Base-by-base conservation (phyloP, 2,329 filamentous ascomycete species). In the Neurospora crassa region DNA sequence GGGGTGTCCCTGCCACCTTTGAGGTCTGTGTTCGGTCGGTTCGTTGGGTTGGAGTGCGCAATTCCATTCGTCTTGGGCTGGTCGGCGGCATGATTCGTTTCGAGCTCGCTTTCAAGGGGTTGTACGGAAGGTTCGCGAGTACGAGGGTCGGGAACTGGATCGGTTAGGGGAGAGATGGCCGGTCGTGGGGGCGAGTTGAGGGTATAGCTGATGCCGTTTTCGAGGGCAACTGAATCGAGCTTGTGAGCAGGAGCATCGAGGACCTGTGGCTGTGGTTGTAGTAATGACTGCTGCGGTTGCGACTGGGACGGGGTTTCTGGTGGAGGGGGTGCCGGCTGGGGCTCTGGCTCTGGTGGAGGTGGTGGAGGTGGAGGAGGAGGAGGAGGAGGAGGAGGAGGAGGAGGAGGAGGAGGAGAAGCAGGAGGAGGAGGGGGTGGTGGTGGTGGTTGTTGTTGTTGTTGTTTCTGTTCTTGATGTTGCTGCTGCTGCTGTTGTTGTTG, bases 21-120 rank as follows among this genome's bases (percentile, higher is more conserved):
- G 14, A 34, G 53, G 53, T 63, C 29, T 63, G 53, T 37, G 53
- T 63, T 63, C 29, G 6, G 14, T 59, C 47, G 47, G 6, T 2
- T 59, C 12, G 79, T 79, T 47, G 78, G 77, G 37, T 80, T 78
- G 37, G 76, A 72, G 71, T 76, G 78, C 40, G 20, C 47, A 53
- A 29, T 53, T 6, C 29, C 53, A 29, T 63, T 63, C 53, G 53
- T 63, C 16, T n/a, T 63, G 53, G 53, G 53, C 53, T 63, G 53
- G 16, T 63, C 53, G 53, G 53, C 24, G 53, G 53, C 53, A 37
- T 63, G n/a, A 63, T 63, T 63, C 53, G 53, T 63, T 24, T 68
- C 69, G 67, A 71, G 29, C 41, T 69, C 20, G 68, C 18, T 67
- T 69, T 69, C 47, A 73, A 63, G 53, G 53, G 53, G 53, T 16